Base-by-base conservation (phyloP, 108 stramenopile genomes). In the Skeletonema tropicum region DNA sequence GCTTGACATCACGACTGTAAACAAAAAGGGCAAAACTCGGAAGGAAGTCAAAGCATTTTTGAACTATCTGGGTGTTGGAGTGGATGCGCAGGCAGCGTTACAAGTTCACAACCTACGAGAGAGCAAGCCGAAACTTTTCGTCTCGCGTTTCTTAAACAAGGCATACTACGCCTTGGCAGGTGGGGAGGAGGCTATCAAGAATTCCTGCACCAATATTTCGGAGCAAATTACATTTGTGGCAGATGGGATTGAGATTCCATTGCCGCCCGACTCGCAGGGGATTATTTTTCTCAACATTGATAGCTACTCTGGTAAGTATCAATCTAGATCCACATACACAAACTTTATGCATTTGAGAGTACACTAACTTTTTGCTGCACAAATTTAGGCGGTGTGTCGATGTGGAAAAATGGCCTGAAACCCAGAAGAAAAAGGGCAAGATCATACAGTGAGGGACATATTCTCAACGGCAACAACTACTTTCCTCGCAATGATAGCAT, bases 11-110 rank as follows among this genome's bases (percentile, higher is more conserved):
- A 82, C 86, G 7, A 82, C 87, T 10, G 82, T 82, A 67, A 79
- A 75, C 60, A 70, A 69, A 41, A 86, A 86, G 84, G 83, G 77
- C 48, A 80, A 65, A 75, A 88, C 55, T 66, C 70, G 42, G 61
- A 91, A 78, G 68, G 61, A 74, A 57, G 42, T 32, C n/a, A 92
- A 94, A 64, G 82, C 86, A 1, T 94, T 97, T 69, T 86, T 90
- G 35, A 97, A 97, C 66, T 97, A 97, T 61, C 68, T 97, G 11
- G 91, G 96, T 23, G 89, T 97, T n/a, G 96, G 96, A 25, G 92
- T 89, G 1, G 96, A 97, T 76, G 96, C 94, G 6, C 90, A 93
- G 62, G 87, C 90, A 4, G 93, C 93, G 6, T 70, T 97, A 6
- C 92, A 94, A 79, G 92, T 97, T 19, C 94, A 97, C 42, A 83